Conservation (phyloP, 257 asterid genomes). For the Fraxinus cuspidata region DNA sequence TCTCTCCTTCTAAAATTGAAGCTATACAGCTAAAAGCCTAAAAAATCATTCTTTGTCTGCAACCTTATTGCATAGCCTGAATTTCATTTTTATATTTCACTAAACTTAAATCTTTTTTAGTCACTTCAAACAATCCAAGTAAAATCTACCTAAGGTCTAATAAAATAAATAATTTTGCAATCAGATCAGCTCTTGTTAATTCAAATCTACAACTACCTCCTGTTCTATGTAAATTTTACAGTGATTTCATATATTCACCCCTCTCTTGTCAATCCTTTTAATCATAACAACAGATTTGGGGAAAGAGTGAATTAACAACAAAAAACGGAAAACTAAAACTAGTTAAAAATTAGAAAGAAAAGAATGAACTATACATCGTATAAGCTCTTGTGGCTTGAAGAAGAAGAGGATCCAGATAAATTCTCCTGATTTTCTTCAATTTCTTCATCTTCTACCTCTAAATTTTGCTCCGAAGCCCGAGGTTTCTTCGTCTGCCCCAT, state of each 20-base stretch:
- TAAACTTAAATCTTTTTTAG: not conserved
- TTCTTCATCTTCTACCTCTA: conserved; percentile 49
- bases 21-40: not conserved
- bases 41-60: not conserved
- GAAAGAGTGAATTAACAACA: not conserved
- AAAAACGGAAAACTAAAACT: not conserved
- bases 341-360: not conserved
- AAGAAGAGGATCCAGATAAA: conserved; percentile 45
- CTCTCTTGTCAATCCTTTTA: not conserved
- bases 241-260: not conserved
- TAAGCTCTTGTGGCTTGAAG: conserved; percentile 49
- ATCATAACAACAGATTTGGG: not conserved
- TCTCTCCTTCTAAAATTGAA: not conserved
- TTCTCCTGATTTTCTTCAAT: conserved; percentile 35
- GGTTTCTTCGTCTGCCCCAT: conserved; percentile 68
- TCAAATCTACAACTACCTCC: not conserved
- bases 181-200: not conserved
- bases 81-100: not conserved
- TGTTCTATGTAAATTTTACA: not conserved
- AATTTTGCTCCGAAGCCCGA: conserved; percentile 60
- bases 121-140: not conserved
- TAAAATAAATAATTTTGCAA: not conserved
- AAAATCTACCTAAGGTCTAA: not conserved
- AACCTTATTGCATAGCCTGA: not conserved
- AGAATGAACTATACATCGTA: conserved; percentile 54